Base-by-base conservation (phyloP, 2,329 filamentous ascomycete genomes). In the Cordyceps tenuipes region DNA sequence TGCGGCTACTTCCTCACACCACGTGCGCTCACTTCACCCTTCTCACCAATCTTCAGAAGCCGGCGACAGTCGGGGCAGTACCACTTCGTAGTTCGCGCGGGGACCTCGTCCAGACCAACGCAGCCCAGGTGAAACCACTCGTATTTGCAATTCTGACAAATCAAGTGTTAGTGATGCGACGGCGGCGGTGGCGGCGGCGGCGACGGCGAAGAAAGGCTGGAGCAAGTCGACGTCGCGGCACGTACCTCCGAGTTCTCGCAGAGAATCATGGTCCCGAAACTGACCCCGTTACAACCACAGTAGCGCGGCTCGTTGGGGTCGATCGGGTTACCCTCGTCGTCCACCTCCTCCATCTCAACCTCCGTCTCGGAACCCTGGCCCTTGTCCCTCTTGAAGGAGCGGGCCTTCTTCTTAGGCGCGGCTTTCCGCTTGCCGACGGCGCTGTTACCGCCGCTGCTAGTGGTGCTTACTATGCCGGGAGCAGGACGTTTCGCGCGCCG, bases 81-180 rank as follows among this genome's bases (percentile, higher is more conserved):
- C 90, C 90, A 94, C 72, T 91, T 91, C 2, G 86, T 86, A 36
- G 87, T 88, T 19, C 88, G 79, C 2, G 85, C 82, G 12, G 89
- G 89, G 62, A 89, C 83, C 26, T 85, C 79, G 12, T 79, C 77
- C 39, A 94, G 76, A 5, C 81, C 85, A 6, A 94, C 87, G 68
- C 90, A 94, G 64, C 85, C 84, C 46, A 94, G 79, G 69, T 94
- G 90, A 71, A 93, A 94, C 90, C 90, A 94, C 72, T 93, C 89
- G 63, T 85, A 84, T 66, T 90, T 86, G 74, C 90, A 94, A 73
- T 88, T 76, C 75, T 81, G n/a, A 67, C 64, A 19, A 21, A 51
- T 31, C 29, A 31, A 21, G 12, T 36, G 58, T 67, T 63, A 68
- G 66, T 61, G 61, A 57, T 15, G n/a, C n/a, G 44, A 15, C 9